These are phyloP conservation scores for Hanseniaspora lindneri DNA, from an alignment of 805 yeast species.

Conservation along the genomic window DNA sequence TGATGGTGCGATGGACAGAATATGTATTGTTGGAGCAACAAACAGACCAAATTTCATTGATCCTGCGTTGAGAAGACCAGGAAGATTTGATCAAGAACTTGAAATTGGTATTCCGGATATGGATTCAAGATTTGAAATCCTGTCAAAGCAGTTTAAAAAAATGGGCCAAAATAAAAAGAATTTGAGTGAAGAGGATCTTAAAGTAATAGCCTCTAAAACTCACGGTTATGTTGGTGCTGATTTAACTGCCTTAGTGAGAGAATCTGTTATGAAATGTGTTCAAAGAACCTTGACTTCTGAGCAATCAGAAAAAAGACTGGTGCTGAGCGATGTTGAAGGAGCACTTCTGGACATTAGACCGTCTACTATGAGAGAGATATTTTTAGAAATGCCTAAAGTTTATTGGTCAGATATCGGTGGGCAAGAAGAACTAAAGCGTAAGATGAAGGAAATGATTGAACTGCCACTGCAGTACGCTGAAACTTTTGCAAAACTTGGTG, in stretches of 20 bases:
- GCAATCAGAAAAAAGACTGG: slow-evolving; percentile 30
- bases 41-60: slow-evolving; percentile 59
- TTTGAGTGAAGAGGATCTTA: slow-evolving; percentile 39
- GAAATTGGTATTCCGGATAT: slow-evolving; percentile 89
- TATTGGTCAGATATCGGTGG: slow-evolving; percentile 95
- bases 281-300: slow-evolving; percentile 38
- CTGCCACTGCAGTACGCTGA: slow-evolving; percentile 76
- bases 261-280: slow-evolving; percentile 75
- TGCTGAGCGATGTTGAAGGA: slow-evolving; percentile 46
- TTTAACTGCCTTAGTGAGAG: slow-evolving; percentile 73
- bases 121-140: slow-evolving; percentile 62
- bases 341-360: slow-evolving; percentile 80
- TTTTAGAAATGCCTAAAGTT: slow-evolving; percentile 87
- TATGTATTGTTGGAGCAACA: slow-evolving; percentile 64
- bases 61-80: slow-evolving; percentile 70
- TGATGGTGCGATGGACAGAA: slow-evolving; percentile 37
- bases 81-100: slow-evolving; percentile 78
- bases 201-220: slow-evolving; percentile 57
- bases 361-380: slow-evolving; percentile 92
- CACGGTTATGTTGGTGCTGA: slow-evolving; percentile 99
- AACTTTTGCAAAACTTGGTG: slow-evolving; percentile 64
- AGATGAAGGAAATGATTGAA: slow-evolving; percentile 81
- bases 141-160: slow-evolving; percentile 45
- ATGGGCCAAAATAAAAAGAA: slow-evolving; percentile 36
- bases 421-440: slow-evolving; percentile 67